These are phyloP conservation scores for Buxus sempervirens DNA, from an alignment of 164 flowering plant genomes.

Conservation along the genomic window DNA sequence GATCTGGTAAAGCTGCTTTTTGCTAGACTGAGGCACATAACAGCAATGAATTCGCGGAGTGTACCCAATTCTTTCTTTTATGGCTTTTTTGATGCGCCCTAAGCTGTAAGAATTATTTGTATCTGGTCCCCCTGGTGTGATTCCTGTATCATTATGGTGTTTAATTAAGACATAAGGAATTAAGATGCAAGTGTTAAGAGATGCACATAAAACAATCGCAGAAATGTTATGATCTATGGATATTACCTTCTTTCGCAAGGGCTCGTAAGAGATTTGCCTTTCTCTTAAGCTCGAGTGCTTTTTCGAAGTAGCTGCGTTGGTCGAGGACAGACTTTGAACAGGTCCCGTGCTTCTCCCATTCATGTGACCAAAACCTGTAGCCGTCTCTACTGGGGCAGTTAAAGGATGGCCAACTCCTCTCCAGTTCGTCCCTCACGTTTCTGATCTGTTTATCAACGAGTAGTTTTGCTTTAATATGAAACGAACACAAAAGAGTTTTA, in stretches of 20 bases:
- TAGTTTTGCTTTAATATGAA: too few species aligned
- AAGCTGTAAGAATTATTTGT: constrained; percentile 29
- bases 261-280: constrained; percentile 25
- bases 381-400: constrained; percentile 39
- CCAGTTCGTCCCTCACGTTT: constrained; percentile 21
- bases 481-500: too few species aligned
- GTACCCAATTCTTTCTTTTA: constrained; percentile 33
- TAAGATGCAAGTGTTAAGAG: too few species aligned
- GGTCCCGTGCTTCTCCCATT: constrained; percentile 52
- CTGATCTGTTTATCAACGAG: constrained; percentile 18
- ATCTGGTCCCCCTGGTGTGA: constrained; percentile 38
- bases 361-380: constrained; percentile 37
- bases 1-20: constrained; percentile 48
- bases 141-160: constrained; percentile 30
- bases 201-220: too few species aligned
- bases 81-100: constrained; percentile 34
- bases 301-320: constrained; percentile 35
- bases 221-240: too few species aligned
- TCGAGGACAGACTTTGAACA: constrained; percentile 42
- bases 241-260: constrained; percentile 29
- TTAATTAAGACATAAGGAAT: too few species aligned
- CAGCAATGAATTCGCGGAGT: constrained; percentile 44
- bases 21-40: constrained; percentile 24
- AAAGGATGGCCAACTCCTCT: constrained; percentile 41
- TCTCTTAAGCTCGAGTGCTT: constrained; percentile 35